Percentiles rank a stretch among this genome's conserved stretches.
These are phyloP conservation scores for Pythium aristosporum DNA, from an alignment of 352 stramenopile genomes.

Conservation along the genomic window DNA sequence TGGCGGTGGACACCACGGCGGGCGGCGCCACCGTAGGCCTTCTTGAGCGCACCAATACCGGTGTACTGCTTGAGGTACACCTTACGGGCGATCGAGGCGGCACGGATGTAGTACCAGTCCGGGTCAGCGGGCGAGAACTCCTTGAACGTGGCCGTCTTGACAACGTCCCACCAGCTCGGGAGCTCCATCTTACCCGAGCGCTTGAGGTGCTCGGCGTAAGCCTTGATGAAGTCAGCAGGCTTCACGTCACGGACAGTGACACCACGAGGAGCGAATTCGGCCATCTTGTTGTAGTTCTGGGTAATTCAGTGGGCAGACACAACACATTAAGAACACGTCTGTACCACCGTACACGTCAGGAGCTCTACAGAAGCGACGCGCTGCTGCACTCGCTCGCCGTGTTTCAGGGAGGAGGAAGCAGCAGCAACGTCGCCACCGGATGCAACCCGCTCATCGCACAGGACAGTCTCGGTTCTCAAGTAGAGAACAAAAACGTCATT, in stretches of 20 bases:
- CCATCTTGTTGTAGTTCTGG: conserved; percentile 68
- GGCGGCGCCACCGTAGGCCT: conserved; percentile 96
- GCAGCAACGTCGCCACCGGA: conserved; percentile 10
- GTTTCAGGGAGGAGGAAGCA: not conserved
- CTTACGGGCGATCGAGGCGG: conserved; percentile 97
- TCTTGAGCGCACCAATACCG: conserved; percentile 96
- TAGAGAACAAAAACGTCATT: conserved; percentile 71
- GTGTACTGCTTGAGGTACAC: conserved; percentile 97
- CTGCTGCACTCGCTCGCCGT: not conserved
- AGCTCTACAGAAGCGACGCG: conserved; percentile 28
- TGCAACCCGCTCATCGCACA: conserved; percentile 57
- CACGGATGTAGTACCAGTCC: conserved; percentile 99
- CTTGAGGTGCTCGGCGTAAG: conserved; percentile 99
- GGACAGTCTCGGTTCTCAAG: conserved; percentile 90
- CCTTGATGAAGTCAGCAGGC: conserved; percentile 97
- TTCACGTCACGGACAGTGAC: conserved; percentile 98
- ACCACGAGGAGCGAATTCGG: conserved; percentile 84
- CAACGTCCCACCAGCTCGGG: conserved; percentile 96
- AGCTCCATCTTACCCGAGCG: conserved; percentile 99
- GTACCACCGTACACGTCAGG: conserved; percentile 77
- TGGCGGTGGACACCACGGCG: conserved; percentile 93
- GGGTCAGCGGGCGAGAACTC: conserved; percentile 96
- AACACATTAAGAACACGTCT: conserved; percentile 90
- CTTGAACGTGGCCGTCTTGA: conserved; percentile 98
- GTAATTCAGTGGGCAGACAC: conserved; percentile 24